Conservation (phyloP, 495 filamentous ascomycete species). For the Talaromyces ruber region DNA sequence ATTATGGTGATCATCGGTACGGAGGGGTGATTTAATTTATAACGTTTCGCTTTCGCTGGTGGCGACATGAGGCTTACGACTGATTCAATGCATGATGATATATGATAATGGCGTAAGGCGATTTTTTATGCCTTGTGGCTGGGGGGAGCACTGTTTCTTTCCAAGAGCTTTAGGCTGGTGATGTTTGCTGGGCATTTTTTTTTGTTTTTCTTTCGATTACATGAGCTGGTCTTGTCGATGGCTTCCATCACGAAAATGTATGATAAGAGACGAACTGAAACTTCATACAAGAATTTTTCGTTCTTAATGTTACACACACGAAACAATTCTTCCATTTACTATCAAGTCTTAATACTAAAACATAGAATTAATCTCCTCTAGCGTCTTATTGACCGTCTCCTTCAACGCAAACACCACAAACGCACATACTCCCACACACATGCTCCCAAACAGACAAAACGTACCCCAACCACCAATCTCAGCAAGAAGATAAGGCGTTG, state of each 20-base stretch:
- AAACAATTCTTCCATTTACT: neutral
- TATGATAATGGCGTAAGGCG: neutral
- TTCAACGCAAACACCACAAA: constrained; percentile 40
- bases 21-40: neutral
- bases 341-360: constrained; percentile 29
- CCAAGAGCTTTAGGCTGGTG: neutral
- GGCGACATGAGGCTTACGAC: neutral
- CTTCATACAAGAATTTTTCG: neutral
- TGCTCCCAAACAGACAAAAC: constrained; percentile 38
- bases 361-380: constrained; percentile 62
- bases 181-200: neutral
- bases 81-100: neutral
- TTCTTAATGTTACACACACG: neutral
- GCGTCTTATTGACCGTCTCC: constrained; percentile 60
- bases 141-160: neutral
- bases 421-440: constrained; percentile 28
- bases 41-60: neutral
- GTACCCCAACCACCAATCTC: constrained; percentile 39
- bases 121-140: neutral
- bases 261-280: neutral
- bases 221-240: neutral
- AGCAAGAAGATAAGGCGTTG: constrained; percentile 42
- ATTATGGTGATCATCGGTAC: neutral
- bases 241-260: neutral
- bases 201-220: neutral